phyloP scores from a whole-genome alignment of 176 grass and related monocot genomes.

The Urochloa ruziziensis region DNA sequence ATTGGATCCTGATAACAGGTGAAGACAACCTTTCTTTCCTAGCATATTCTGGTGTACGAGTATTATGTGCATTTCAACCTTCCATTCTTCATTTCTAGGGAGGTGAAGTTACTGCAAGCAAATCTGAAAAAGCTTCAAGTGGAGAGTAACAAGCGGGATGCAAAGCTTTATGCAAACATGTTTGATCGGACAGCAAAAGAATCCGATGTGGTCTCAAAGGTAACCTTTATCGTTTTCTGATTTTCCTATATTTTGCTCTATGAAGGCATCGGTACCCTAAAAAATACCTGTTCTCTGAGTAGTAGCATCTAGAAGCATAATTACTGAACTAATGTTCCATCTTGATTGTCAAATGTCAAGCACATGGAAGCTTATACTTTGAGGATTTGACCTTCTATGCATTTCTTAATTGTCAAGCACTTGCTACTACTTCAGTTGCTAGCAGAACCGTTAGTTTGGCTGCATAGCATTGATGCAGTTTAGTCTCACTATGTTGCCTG shows the following conservation, averaged over 20 bases:
- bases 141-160: conserved; percentile 35
- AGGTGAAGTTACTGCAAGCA: conserved; percentile 28
- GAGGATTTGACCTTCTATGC: not conserved
- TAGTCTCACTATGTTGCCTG: not conserved
- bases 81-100: conserved; percentile 30
- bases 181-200: conserved; percentile 22
- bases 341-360: not conserved
- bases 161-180: conserved; percentile 41
- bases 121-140: conserved; percentile 40
- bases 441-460: not conserved
- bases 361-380: not conserved
- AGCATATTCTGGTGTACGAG: not conserved
- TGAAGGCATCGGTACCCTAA: too few species aligned
- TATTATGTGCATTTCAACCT: not conserved
- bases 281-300: not conserved
- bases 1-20: conserved; percentile 38
- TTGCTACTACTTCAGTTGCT: not conserved
- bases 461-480: not conserved
- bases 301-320: not conserved
- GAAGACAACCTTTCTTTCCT: not conserved
- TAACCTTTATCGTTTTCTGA: not conserved
- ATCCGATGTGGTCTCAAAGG: conserved; percentile 27
- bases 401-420: not conserved
- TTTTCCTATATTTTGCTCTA: not conserved
- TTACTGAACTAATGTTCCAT: not conserved